phyloP scores from a whole-genome alignment of 2,329 filamentous ascomycete species.

The Stromatinia cepivora region DNA sequence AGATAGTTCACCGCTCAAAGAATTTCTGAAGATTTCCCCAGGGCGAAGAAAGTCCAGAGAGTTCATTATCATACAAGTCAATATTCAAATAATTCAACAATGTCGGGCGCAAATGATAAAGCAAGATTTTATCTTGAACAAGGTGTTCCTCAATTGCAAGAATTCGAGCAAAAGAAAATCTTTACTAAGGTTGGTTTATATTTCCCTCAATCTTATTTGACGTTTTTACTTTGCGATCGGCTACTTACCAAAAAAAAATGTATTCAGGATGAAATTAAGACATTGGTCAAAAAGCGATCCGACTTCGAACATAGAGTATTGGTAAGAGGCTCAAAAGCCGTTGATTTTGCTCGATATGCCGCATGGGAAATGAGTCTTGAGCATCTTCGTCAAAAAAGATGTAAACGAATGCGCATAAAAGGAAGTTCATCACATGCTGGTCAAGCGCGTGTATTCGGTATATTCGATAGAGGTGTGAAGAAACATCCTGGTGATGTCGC shows the following conservation, averaged over 20 bases:
- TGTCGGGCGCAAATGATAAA: conserved; percentile 88
- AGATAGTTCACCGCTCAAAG: conserved; percentile 18
- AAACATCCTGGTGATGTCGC: conserved; percentile 79
- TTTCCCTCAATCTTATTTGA: conserved; percentile 18
- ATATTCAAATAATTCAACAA: conserved; percentile 42
- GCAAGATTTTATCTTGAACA: conserved; percentile 94
- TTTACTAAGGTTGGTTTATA: conserved; percentile 66
- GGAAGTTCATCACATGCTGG: conserved; percentile 65
- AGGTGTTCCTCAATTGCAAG: conserved; percentile 85
- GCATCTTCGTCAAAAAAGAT: conserved; percentile 75
- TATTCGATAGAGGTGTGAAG: conserved; percentile 82
- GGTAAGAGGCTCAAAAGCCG: conserved; percentile 71
- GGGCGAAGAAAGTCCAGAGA: neutral
- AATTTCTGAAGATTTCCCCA: conserved; percentile 20
- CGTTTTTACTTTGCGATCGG: neutral
- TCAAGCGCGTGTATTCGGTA: conserved; percentile 81
- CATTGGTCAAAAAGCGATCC: conserved; percentile 85
- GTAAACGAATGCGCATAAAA: conserved; percentile 76
- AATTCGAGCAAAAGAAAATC: conserved; percentile 88
- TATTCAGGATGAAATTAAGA: conserved; percentile 78
- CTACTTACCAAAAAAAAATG: neutral
- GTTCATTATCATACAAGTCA: neutral
- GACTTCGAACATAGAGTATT: conserved; percentile 92
- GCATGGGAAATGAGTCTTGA: conserved; percentile 71
- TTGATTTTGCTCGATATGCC: conserved; percentile 83